Base-by-base conservation (phyloP, 1,284 basidiomycete species). In the Cutaneotrichosporon sp. region DNA sequence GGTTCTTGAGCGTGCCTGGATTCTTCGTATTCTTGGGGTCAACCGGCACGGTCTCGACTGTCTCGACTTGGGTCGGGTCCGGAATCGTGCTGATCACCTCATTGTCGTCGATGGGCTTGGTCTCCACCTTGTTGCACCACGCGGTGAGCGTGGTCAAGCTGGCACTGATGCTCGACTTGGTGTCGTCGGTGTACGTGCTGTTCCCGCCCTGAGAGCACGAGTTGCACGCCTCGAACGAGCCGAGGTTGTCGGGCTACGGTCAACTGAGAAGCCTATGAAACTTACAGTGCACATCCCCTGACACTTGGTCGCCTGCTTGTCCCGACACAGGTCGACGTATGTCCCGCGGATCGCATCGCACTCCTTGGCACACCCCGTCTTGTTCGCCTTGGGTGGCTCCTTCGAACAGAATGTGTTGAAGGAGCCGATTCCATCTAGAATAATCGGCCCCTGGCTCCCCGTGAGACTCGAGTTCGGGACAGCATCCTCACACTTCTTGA, bases 211-310 rank as follows among this genome's bases (percentile, higher is more conserved):
- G 51, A 2, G 51, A 30, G 31, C 51, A 52, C 7, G 26, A 9
- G 51, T 52, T 52, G 51, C 51, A 52, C 16, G 51, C 16, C 30
- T 31, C 51, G 31, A 52, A 30, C 18, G 51, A 30, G 31, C 51
- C 51, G 14, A 31, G 26, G 31, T 52, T 52, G 10, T 50, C 49
- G 10, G 22, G 22, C 49, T 50, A 22, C 14, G 21, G 49, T 50
- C 49, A 50, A 22, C 22, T n/a, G 18, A 5, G 5, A 16, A 8
- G n/a, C 16, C 51, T 10, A 11, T 7, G 49, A 16, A 5, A 53
- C 51, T 18, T 18, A 53, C 51, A n/a, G 14, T 53, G 18, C 51
- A 53, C 51, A 53, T 53, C 16, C 31, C 51, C 31, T 16, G 11
- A 30, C 51, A 53, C 31, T 34, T 53, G 30, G 13, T 18, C 13